A percentile compares a stretch with the other conserved stretches of the same genome.
These are phyloP conservation scores for Spiraea crenata DNA, from an alignment of 331 rosid species.

Conservation along the genomic window DNA sequence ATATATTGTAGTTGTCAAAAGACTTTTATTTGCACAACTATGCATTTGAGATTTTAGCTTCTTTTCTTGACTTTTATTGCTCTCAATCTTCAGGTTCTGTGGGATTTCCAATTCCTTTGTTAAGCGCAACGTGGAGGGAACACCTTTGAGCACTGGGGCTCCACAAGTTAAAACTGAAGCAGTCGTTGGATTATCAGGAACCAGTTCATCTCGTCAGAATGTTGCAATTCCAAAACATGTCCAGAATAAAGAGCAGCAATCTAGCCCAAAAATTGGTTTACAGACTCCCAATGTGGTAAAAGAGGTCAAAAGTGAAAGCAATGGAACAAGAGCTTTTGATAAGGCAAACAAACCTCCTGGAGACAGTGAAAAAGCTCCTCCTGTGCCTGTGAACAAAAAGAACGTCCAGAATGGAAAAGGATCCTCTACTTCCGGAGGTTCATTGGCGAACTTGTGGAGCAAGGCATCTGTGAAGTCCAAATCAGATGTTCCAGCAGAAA, in stretches of 20 bases:
- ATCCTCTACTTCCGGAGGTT: conserved; percentile 62
- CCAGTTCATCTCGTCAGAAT: conserved; percentile 27
- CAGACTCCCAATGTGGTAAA: conserved; percentile 45
- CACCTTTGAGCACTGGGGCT: conserved; percentile 33
- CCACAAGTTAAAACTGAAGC: conserved; percentile 38
- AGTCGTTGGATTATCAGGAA: conserved; percentile 38
- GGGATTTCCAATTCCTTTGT: conserved; percentile 72
- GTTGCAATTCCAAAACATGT: conserved; percentile 28
- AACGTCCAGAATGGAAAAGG: conserved; percentile 60
- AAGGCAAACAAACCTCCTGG: conserved; percentile 46
- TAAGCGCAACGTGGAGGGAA: conserved; percentile 47
- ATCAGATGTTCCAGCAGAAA: conserved; percentile 44
- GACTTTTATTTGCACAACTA: background rate
- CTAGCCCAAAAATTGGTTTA: conserved; percentile 41
- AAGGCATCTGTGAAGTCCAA: conserved; percentile 78
- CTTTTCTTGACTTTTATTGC: conserved; percentile 18
- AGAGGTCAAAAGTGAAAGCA: conserved; percentile 61
- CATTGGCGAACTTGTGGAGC: conserved; percentile 78
- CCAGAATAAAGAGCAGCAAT: conserved; percentile 33
- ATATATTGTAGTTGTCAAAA: background rate
- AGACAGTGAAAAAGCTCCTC: conserved; percentile 48
- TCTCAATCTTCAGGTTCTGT: conserved; percentile 62
- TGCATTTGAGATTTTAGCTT: background rate
- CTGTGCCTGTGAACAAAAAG: conserved; percentile 57
- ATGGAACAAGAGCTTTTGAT: conserved; percentile 39